Percentiles rank a stretch among this genome's conserved stretches.
phyloP scores from a whole-genome alignment of 2,329 filamentous ascomycete genomes.

The Orbilia blumenaviensis region DNA sequence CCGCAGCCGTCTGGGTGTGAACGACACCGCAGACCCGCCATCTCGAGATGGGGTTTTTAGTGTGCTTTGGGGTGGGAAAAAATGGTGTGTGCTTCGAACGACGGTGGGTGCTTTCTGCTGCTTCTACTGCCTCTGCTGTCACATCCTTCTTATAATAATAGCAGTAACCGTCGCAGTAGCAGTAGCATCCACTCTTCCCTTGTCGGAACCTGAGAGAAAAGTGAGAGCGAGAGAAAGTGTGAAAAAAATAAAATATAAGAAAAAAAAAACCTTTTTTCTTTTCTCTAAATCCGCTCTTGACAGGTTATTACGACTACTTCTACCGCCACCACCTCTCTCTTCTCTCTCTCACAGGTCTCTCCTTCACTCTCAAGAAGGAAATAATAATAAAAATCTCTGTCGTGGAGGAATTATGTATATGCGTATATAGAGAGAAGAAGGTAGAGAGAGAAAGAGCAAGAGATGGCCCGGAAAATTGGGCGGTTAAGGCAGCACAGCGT shows the following conservation, averaged over 20 bases:
- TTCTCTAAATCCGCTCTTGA: background rate
- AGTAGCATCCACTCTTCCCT: background rate
- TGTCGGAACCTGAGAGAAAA: background rate
- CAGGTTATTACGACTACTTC: background rate
- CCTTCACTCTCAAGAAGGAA: too few species aligned
- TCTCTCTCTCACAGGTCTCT: too few species aligned
- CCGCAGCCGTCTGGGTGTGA: background rate
- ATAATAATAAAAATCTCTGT: background rate
- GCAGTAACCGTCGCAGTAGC: background rate
- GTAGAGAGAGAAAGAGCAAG: background rate
- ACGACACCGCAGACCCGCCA: constrained; percentile 1
- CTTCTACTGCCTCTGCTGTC: background rate
- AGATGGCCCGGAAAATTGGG: constrained; percentile 17
- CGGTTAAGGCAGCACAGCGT: constrained; percentile 5
- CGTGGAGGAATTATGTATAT: background rate
- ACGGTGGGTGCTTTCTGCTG: background rate
- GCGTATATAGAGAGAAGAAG: background rate
- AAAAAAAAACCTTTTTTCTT: background rate
- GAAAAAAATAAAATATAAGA: background rate
- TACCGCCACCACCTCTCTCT: background rate
- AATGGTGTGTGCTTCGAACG: background rate
- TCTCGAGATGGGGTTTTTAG: background rate
- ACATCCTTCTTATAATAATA: constrained; percentile 4
- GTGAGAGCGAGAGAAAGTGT: background rate
- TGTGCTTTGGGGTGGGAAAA: background rate